phyloP scores from a whole-genome alignment of 2,329 filamentous ascomycete genomes.

The Xylaria sp. region DNA sequence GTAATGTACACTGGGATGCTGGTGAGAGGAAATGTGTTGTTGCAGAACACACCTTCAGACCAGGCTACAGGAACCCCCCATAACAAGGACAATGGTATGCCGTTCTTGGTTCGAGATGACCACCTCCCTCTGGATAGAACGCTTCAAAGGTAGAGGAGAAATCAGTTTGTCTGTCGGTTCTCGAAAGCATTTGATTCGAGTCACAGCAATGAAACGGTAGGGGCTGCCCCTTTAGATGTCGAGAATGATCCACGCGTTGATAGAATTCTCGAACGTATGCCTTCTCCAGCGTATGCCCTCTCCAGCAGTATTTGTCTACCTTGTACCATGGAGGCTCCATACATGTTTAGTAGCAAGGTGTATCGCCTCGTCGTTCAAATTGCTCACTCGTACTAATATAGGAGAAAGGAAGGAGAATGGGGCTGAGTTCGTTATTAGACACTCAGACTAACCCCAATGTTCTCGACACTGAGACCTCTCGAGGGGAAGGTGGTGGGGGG shows the following conservation, averaged over 20 bases:
- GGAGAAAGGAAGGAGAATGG: not conserved
- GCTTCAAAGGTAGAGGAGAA: not conserved
- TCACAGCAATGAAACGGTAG: not conserved
- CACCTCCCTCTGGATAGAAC: not conserved
- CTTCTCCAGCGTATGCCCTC: too few relatives aligned
- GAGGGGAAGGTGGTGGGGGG: not conserved
- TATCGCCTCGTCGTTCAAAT: not conserved
- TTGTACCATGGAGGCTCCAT: not conserved
- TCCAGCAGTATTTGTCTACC: not conserved
- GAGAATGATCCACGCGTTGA: not conserved
- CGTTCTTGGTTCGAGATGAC: not conserved
- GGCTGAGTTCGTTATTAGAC: not conserved
- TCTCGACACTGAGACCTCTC: not conserved
- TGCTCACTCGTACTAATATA: not conserved
- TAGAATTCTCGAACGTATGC: too few relatives aligned
- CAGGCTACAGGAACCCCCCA: not conserved
- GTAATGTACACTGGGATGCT: not conserved
- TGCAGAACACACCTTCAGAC: not conserved
- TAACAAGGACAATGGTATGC: not conserved
- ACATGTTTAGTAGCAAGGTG: not conserved
- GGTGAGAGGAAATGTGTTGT: not conserved
- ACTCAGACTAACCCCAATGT: not conserved
- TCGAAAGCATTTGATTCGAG: not conserved
- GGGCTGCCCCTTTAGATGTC: not conserved
- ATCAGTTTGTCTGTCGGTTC: not conserved